Evolutionary conservation across 257 asterid genomes (phyloP).

Genomic region (Schizonepeta tenuifolia): DNA sequence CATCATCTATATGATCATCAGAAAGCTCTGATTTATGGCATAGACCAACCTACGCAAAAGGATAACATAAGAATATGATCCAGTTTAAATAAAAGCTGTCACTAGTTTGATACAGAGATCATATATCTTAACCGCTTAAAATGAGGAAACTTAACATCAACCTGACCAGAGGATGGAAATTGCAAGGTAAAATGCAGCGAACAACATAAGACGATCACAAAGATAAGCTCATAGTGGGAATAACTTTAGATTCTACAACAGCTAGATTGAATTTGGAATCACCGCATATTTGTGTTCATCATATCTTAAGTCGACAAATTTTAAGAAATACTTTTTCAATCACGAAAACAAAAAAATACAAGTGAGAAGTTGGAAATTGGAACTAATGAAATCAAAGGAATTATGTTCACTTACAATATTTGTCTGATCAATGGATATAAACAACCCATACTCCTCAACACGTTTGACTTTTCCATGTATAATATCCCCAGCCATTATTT

Average conservation of each 20-base stretch:
- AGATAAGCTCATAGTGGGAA: conserved; percentile 9
- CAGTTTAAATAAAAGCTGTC: conserved; percentile 1
- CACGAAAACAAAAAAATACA: conserved; percentile 6
- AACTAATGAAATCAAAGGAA: conserved; percentile 24
- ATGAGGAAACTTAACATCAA: conserved; percentile 10
- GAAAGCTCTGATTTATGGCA: conserved; percentile 95
- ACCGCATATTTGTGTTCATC: background rate
- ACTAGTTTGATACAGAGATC: background rate
- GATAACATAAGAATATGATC: conserved; percentile 32
- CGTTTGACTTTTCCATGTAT: conserved; percentile 84
- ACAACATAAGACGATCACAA: background rate
- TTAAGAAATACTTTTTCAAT: background rate
- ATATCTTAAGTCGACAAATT: conserved; percentile 10
- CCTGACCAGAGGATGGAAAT: conserved; percentile 4
- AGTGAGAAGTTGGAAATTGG: background rate
- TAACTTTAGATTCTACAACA: conserved; percentile 2
- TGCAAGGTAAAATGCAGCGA: background rate
- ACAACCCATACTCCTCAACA: conserved; percentile 82
- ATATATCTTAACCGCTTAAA: background rate
- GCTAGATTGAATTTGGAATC: background rate
- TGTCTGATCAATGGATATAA: conserved; percentile 70
- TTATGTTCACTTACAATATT: conserved; percentile 57
- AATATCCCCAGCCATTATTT: conserved; percentile 62
- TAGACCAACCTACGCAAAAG: conserved; percentile 75
- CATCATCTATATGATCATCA: conserved; percentile 64